phyloP scores from a whole-genome alignment of 352 stramenopile genomes.

The Phytopythium litorale region DNA sequence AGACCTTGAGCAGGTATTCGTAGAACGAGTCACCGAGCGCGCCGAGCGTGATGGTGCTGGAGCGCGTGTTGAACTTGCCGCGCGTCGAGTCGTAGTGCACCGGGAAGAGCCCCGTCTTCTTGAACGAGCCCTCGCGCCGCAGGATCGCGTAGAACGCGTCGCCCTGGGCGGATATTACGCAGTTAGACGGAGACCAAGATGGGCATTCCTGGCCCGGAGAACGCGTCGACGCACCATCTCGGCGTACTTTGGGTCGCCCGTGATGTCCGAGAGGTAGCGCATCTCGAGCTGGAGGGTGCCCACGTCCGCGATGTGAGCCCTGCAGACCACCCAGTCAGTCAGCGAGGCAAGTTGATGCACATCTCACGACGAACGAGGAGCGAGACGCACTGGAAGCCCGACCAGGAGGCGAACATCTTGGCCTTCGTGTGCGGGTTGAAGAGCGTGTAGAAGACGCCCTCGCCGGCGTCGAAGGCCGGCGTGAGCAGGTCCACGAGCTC shows the following conservation, averaged over 20 bases:
- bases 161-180: constrained; percentile 26
- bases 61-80: constrained; percentile 27
- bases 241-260: constrained; percentile 68
- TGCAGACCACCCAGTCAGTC: constrained; percentile 6
- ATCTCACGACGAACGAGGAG: neutral
- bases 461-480: constrained; percentile 85
- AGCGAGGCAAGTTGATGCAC: neutral
- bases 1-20: constrained; percentile 98
- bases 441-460: constrained; percentile 89
- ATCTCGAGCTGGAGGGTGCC: constrained; percentile 85
- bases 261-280: constrained; percentile 77
- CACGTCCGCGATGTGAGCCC: constrained; percentile 76
- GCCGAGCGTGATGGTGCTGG: constrained; percentile 86
- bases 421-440: constrained; percentile 85
- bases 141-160: constrained; percentile 77
- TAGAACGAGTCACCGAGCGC: constrained; percentile 97
- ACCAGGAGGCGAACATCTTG: constrained; percentile 36
- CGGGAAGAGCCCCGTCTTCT: constrained; percentile 86
- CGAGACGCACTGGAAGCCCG: constrained; percentile 27
- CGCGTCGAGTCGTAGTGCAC: constrained; percentile 59
- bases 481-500: constrained; percentile 91
- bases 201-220: neutral
- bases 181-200: neutral
- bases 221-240: constrained; percentile 30
- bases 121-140: constrained; percentile 63